Evolutionary conservation across 228 moss, liverwort and hornwort species (phyloP), one percentile per base, ranked within the genome.

Genomic region (Sphagnum magellanicum): DNA sequence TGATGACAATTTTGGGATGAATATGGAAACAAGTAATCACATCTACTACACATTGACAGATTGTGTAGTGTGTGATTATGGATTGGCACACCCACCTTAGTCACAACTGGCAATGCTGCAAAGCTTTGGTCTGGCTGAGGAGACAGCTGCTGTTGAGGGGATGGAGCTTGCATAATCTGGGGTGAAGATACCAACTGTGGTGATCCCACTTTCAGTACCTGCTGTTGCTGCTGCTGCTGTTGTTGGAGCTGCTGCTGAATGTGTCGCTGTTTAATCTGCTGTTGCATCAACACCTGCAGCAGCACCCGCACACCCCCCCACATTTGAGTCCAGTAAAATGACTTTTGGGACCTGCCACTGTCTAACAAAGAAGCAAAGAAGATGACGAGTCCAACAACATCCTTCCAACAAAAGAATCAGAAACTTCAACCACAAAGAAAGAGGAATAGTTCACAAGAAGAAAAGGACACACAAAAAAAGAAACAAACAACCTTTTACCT

Each of bases 141-240:
- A 5, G 98, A 98, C 86, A 92, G 74, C 74, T 90, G 94, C 76
- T 98, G 97, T 75, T 93, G 91, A 5, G 93, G 97, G 53, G 97
- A 98, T 8, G 88, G 91, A 49, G 91, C 90, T 65, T 98, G 97
- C 77, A 90, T 65, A 51, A 98, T 65, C 73, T 98, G 94, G 64
- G 98, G 94, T 68, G 98, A 98, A 50, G 98, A 94, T 11, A 89
- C 92, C 69, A 92, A 73, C 76, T 93, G 91, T 8, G 97, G 81
- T 12, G 93, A 93, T 51, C 83, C 87, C 69, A 83, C 82, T 86
- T 93, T 92, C 60, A 83, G 79, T 52, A 88, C 84, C 59, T 90
- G 91, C 59, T 89, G 90, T 69, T 89, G 89, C 63, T 89, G 93
- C 50, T 72, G 74, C 76, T 87, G 87, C 32, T 76, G 79, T 49